Base-by-base conservation (phyloP, 2,329 filamentous ascomycete genomes). In the Phyllosticta citribraziliensis region DNA sequence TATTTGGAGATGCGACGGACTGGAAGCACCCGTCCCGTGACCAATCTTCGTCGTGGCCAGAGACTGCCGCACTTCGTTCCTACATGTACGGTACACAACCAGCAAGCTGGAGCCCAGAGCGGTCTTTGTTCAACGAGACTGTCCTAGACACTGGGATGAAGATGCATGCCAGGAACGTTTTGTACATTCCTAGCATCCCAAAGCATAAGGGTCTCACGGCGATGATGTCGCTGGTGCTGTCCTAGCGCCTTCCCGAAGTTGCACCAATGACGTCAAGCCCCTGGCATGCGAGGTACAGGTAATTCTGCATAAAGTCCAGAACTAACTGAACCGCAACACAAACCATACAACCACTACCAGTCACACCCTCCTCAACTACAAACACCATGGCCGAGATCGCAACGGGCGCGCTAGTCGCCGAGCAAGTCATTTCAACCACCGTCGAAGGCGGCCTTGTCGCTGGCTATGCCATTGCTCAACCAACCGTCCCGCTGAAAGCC, bases 401-500 rank as follows among this genome's bases (percentile, higher is more conserved):
- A 63, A 72, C 71, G 40, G 72, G 68, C 24, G 70, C 72, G 19
- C 70, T 72, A 58, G 72, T 71, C 1, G 76, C 72, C 40, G 74
- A 77, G 62, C 72, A 76, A 55, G 68, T 73, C 55, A 69, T 77
- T 19, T 74, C 74, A 10, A 76, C 73, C 1, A 72, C 70, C 10
- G 64, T 69, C 2, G 70, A 78, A 61, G 72, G 69, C 22, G 74
- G 73, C 24, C 70, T 69, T 25, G 63, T 73, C 20, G 75, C 71
- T 17, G 75, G 73, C n/a, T 75, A 75, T 65, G 70, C 75, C 51
- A 68, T 77, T 3, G 69, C 74, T 0, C 74, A 77, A 60, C 73
- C 74, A 14, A 78, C 76, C 2, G 68, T 76, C 63, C 75, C 75
- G 54, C 66, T 78, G 52, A 76, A 76, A 56, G 75, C 72, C 8